Evolutionary conservation across 306 rosid genomes (phyloP).

Genomic region (Fragaria ananassa): DNA sequence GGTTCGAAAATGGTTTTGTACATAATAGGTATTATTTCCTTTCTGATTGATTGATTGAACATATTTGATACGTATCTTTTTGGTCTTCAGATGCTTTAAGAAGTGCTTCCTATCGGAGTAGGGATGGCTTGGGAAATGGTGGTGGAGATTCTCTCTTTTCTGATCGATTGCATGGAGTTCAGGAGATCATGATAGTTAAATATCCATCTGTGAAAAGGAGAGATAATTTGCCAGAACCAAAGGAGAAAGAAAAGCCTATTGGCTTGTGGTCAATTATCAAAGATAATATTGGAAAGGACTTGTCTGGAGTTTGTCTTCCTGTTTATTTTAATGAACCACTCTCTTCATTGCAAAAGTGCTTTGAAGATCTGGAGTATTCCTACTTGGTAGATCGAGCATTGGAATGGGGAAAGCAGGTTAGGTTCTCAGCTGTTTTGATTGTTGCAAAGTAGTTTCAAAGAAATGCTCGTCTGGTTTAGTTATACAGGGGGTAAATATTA

Average conservation of each 20-base stretch:
- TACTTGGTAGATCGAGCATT: slow-evolving; percentile 86
- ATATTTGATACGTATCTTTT: slow-evolving; percentile 60
- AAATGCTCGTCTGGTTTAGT: slow-evolving; percentile 38
- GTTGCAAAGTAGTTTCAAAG: slow-evolving; percentile 44
- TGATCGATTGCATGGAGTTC: slow-evolving; percentile 58
- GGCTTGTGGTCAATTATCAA: slow-evolving; percentile 98
- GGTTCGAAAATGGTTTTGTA: slow-evolving; percentile 47
- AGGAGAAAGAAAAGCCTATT: slow-evolving; percentile 84
- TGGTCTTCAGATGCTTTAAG: slow-evolving; percentile 75
- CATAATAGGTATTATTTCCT: slow-evolving; percentile 48
- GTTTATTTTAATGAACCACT: slow-evolving; percentile 99
- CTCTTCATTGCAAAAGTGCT: slow-evolving; percentile 95
- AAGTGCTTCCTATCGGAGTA: slow-evolving; percentile 87
- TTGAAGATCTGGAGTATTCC: slow-evolving; percentile 97
- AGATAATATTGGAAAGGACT: slow-evolving; percentile 97
- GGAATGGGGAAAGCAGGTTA: slow-evolving; percentile 98
- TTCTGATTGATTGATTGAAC: slow-evolving; percentile 41
- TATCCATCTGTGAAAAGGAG: slow-evolving; percentile 86
- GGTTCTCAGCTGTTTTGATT: slow-evolving; percentile 44
- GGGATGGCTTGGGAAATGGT: slow-evolving; percentile 67
- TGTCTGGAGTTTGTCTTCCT: slow-evolving; percentile 99
- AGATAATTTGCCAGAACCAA: slow-evolving; percentile 90
- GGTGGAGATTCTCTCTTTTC: slow-evolving; percentile 60
- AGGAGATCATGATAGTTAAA: slow-evolving; percentile 52
- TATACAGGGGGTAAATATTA: slow-evolving; percentile 13